Base-by-base conservation (phyloP, 2,329 filamentous ascomycete species). In the Trichoderma asperellum region DNA sequence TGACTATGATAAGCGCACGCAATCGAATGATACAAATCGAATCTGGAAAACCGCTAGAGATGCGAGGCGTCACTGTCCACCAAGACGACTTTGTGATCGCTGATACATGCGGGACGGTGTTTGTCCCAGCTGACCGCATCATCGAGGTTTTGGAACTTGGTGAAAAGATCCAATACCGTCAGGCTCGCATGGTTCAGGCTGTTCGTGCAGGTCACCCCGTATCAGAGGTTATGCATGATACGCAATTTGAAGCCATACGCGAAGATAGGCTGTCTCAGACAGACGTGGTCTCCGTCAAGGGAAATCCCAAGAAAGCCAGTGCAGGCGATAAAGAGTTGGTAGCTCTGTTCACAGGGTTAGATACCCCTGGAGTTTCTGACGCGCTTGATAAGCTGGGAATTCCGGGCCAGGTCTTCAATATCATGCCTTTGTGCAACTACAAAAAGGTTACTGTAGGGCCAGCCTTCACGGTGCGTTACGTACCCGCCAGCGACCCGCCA, bases 391-490 rank as follows among this genome's bases (percentile, higher is more conserved):
- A 8, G n/a, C 40, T 43, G n/a, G 40, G 16, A 5, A 43, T 43
- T 10, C 16, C 40, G 1, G 40, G 40, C 2, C 40, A 43, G 40
- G 40, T 16, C 11, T 8, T 43, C 40, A 43, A 43, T 10, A 43
- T 43, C 18, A 43, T 43, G 40, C 40, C 40, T 43, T n/a, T 43
- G 6, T 2, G 2, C 2, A 71, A 78, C 53, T 79, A 77, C 70
- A 70, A 64, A 7, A 77, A 75, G 56, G 71, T 73, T 1, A 77
- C 74, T 0, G 73, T 79, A 4, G 77, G 77, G 0, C 77, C 77
- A 11, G 77, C 77, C 21, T 78, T 77, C 63, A 78, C 77, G 0
- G 76, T 78, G 0, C 77, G 77, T 2, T 79, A 78, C 35, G 73
- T 74, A n/a, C 72, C 73, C 3, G 71, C 70, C 5, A 68, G 71